Percentiles rank a stretch among this genome's conserved stretches.
These are phyloP conservation scores for Strigomonas culicis DNA, from an alignment of 208 protist genomes.

Conservation along the genomic window DNA sequence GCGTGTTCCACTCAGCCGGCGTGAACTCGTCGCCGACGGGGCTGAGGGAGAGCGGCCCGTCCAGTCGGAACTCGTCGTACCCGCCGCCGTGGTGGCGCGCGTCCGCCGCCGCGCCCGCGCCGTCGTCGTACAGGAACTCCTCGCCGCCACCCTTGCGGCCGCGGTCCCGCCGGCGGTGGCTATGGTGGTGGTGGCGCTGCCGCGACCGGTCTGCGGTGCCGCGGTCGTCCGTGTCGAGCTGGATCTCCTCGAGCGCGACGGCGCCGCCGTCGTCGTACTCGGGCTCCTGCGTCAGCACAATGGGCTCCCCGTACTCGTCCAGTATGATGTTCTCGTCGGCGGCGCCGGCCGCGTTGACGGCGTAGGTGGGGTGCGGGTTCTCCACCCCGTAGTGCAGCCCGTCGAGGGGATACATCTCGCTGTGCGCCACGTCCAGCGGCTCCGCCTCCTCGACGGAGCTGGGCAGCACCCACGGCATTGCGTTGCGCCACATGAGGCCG, in stretches of 20 bases:
- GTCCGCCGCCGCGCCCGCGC: not conserved
- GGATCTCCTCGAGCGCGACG: constrained; percentile 11
- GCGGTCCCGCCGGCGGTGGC: not conserved
- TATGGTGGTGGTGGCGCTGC: constrained; percentile 14
- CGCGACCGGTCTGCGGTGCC: constrained; percentile 2
- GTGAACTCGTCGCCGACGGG: constrained; percentile 6
- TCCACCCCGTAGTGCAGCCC: constrained; percentile 9
- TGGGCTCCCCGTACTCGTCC: constrained; percentile 9
- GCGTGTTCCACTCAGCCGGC: not conserved
- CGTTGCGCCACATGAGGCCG: constrained; percentile 47
- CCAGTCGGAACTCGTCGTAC: constrained; percentile 3
- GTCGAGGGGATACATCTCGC: constrained; percentile 24
- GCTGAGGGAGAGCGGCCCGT: not conserved
- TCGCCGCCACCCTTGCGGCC: not conserved
- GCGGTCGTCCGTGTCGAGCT: constrained; percentile 9
- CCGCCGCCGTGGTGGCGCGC: not conserved
- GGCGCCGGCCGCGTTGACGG: constrained; percentile 1
- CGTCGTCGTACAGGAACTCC: constrained; percentile 22
- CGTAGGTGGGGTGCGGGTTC: not conserved
- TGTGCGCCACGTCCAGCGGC: not conserved
- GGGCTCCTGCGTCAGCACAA: not conserved
- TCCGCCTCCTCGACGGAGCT: constrained; percentile 1
- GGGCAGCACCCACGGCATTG: constrained; percentile 13
- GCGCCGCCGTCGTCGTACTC: constrained; percentile 13
- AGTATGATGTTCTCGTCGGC: constrained; percentile 6